Evolutionary conservation across 768 basidiomycete genomes (phyloP).

Genomic region (Auriscalpium orientale): DNA sequence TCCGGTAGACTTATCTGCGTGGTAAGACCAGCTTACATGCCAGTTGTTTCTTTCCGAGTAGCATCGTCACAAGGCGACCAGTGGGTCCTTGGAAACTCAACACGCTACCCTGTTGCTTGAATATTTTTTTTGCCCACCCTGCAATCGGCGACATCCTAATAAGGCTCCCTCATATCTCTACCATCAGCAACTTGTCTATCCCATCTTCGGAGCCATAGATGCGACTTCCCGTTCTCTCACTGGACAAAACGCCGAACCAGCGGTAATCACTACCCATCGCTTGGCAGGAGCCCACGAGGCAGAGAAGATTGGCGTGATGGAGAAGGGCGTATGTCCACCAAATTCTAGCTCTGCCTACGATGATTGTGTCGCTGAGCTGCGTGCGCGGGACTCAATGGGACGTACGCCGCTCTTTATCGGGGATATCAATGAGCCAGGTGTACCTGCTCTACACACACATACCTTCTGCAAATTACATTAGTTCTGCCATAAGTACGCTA

Average conservation of each 20-base stretch:
- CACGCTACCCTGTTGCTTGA: too few species aligned
- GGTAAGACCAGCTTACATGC: too few species aligned
- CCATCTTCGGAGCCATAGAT: conserved; percentile 70
- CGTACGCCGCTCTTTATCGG: conserved; percentile 17
- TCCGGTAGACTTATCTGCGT: too few species aligned
- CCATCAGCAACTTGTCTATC: too few species aligned
- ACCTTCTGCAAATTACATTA: not conserved
- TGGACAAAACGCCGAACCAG: conserved; percentile 53
- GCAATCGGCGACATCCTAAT: too few species aligned
- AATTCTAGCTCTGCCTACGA: not conserved
- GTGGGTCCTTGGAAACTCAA: too few species aligned
- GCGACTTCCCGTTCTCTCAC: conserved; percentile 49
- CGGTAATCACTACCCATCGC: conserved; percentile 80
- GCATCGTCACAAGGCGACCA: too few species aligned
- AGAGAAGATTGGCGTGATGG: conserved; percentile 85
- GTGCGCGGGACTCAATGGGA: conserved; percentile 20
- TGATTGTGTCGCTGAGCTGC: conserved; percentile 21
- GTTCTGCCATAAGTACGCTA: not conserved
- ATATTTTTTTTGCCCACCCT: too few species aligned
- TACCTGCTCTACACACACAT: too few species aligned
- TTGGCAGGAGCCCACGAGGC: conserved; percentile 75
- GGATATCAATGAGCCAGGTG: conserved; percentile 11
- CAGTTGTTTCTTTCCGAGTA: too few species aligned
- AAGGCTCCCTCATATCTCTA: too few species aligned
- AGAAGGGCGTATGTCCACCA: conserved; percentile 47